A percentile compares a stretch with the other conserved stretches of the same genome.
Conservation (phyloP, 2,329 filamentous ascomycete species). For the Trichoderma arundinaceum region DNA sequence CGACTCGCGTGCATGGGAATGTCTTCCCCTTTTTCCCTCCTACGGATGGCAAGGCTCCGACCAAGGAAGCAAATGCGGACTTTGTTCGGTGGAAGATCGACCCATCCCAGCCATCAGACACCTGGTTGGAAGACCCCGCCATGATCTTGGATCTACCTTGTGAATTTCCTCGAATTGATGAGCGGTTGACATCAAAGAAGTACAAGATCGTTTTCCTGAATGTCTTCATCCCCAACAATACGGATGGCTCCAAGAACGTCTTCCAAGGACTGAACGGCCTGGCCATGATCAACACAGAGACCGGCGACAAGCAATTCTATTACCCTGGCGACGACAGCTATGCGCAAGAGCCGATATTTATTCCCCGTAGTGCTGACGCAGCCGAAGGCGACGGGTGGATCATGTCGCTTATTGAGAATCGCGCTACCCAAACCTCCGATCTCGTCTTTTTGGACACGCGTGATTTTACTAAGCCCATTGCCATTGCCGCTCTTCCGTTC, state of each 20-base stretch:
- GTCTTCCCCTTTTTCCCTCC: too few relatives aligned
- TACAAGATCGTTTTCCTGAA: too few relatives aligned
- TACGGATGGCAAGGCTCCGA: not conserved
- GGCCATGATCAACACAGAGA: too few relatives aligned
- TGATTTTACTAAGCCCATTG: constrained; percentile 1
- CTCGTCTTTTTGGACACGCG: not conserved
- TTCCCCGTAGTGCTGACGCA: not conserved
- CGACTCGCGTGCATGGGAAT: too few relatives aligned
- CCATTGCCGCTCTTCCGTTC: constrained; percentile 1
- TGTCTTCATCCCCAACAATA: too few relatives aligned
- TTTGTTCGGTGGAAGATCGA: constrained; percentile 1
- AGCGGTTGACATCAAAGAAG: too few relatives aligned
- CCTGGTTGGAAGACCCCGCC: not conserved
- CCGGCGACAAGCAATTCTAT: too few relatives aligned
- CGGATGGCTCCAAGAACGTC: too few relatives aligned
- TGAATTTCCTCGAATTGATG: too few relatives aligned
- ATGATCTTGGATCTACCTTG: not conserved
- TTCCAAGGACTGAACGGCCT: too few relatives aligned
- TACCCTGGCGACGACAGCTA: too few relatives aligned
- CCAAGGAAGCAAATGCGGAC: not conserved
- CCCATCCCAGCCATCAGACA: not conserved
- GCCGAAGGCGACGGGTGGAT: not conserved
- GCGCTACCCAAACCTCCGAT: not conserved
- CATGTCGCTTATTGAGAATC: constrained; percentile 4
- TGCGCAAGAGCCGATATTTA: not conserved